Evolutionary conservation across 2,329 filamentous ascomycete species (phyloP).

Genomic region (Fusarium pininemorale): DNA sequence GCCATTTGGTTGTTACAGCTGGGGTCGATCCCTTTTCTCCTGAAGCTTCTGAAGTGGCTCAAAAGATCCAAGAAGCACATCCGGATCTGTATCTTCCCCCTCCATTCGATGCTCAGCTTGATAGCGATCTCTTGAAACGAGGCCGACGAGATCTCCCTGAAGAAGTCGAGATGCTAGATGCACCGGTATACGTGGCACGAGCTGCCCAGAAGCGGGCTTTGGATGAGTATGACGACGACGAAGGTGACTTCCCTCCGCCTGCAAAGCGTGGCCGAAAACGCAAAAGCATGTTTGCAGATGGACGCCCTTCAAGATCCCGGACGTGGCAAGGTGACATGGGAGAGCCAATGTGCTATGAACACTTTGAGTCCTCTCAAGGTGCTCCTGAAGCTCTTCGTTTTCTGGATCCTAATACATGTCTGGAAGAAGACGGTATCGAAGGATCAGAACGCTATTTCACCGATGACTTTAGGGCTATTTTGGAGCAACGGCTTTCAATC

Average conservation of each 20-base stretch:
- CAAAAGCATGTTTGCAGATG: conserved; percentile 8
- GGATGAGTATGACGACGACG: conserved; percentile 38
- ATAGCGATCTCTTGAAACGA: conserved; percentile 34
- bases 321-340: conserved; percentile 12
- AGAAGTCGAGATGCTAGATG: conserved; percentile 59
- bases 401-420: conserved; percentile 53
- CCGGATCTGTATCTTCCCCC: conserved; percentile 48
- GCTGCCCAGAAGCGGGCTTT: conserved; percentile 46
- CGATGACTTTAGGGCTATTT: background rate
- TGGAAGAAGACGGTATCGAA: conserved; percentile 45
- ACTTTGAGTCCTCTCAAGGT: conserved; percentile 26
- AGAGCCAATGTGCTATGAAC: conserved; percentile 27
- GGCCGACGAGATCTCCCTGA: conserved; percentile 51
- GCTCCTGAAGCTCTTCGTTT: conserved; percentile 46
- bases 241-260: conserved; percentile 18
- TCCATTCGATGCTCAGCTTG: conserved; percentile 32
- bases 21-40: conserved; percentile 54
- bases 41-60: conserved; percentile 54
- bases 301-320: conserved; percentile 9
- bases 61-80: conserved; percentile 57
- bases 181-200: conserved; percentile 60
- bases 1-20: conserved; percentile 55
- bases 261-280: conserved; percentile 39
- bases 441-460: conserved; percentile 7
- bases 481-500: conserved; percentile 9